These are phyloP conservation scores for Podila minutissima DNA, from an alignment of 192 early-diverging fungal species.

Conservation along the genomic window DNA sequence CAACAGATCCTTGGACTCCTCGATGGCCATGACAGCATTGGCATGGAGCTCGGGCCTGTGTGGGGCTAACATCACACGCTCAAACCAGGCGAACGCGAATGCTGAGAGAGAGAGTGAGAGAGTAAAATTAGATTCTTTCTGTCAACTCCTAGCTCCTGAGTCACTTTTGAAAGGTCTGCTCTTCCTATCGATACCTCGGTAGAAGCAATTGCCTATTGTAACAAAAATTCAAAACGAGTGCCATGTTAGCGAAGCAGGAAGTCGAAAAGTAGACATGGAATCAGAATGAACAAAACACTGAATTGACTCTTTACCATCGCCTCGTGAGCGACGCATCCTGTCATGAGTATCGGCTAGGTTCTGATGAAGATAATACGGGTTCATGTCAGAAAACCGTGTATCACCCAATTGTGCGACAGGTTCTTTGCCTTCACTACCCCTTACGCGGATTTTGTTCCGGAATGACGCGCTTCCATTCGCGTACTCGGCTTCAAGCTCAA, in stretches of 20 bases:
- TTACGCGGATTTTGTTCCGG: slow-evolving; percentile 61
- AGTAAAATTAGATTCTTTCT: neutral
- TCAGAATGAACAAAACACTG: neutral
- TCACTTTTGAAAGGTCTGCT: neutral
- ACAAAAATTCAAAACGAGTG: neutral
- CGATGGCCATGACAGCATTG: slow-evolving; percentile 40
- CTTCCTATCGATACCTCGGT: slow-evolving; percentile 55
- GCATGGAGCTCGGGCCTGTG: slow-evolving; percentile 21
- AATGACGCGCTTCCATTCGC: slow-evolving; percentile 60
- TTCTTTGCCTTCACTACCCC: neutral
- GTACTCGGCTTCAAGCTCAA: slow-evolving; percentile 60
- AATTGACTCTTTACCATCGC: slow-evolving; percentile 57
- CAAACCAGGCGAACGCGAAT: slow-evolving; percentile 73
- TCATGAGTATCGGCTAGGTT: slow-evolving; percentile 55
- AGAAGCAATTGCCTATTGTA: slow-evolving; percentile 67
- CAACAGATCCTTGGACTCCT: slow-evolving; percentile 54
- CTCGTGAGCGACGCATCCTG: slow-evolving; percentile 64
- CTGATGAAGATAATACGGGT: slow-evolving; percentile 23
- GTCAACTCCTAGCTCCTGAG: neutral
- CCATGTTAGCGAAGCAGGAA: neutral
- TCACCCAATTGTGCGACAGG: neutral
- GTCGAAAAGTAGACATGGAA: neutral
- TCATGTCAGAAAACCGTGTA: neutral
- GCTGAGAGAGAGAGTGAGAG: slow-evolving; percentile 34
- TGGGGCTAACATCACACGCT: slow-evolving; percentile 53